phyloP scores from a whole-genome alignment of 2,329 filamentous ascomycete genomes.

The Epichloe coenophiala region DNA sequence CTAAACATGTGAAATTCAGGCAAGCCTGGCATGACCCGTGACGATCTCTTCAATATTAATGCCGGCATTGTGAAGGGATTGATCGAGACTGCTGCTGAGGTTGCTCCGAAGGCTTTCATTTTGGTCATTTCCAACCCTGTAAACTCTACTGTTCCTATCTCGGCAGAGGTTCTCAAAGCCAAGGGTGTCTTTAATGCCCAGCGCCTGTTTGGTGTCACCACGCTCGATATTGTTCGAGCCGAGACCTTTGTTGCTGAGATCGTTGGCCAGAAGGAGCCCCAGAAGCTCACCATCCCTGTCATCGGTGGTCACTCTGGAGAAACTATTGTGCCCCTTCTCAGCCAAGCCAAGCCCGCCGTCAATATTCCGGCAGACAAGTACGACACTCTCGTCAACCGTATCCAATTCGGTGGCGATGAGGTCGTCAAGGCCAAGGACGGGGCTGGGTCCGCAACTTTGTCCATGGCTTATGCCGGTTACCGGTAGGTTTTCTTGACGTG shows the following conservation, averaged over 20 bases:
- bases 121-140: slow-evolving; percentile 99
- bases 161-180: slow-evolving; percentile 89
- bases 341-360: slow-evolving; percentile 69
- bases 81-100: slow-evolving; percentile 75
- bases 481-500: slow-evolving; percentile 40
- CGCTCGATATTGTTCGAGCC: slow-evolving; percentile 92
- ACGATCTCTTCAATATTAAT: slow-evolving; percentile 99
- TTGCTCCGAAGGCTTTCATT: slow-evolving; percentile 84
- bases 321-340: slow-evolving; percentile 96
- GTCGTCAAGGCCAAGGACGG: slow-evolving; percentile 93
- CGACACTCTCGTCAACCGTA: slow-evolving; percentile 79
- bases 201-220: slow-evolving; percentile 96
- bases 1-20: slow-evolving; percentile 35
- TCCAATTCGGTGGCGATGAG: slow-evolving; percentile 96
- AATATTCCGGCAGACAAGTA: slow-evolving; percentile 82
- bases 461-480: slow-evolving; percentile 93
- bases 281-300: slow-evolving; percentile 77
- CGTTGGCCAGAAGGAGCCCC: slow-evolving; percentile 66
- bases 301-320: slow-evolving; percentile 95
- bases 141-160: slow-evolving; percentile 97
- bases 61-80: slow-evolving; percentile 93
- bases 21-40: slow-evolving; percentile 98
- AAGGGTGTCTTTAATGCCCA: slow-evolving; percentile 89
- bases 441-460: slow-evolving; percentile 77
- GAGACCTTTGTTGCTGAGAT: slow-evolving; percentile 91